Evolutionary conservation across 2,329 filamentous ascomycete genomes (phyloP), one percentile per base, ranked within the genome.

Genomic region (Aureobasidium sp.): DNA sequence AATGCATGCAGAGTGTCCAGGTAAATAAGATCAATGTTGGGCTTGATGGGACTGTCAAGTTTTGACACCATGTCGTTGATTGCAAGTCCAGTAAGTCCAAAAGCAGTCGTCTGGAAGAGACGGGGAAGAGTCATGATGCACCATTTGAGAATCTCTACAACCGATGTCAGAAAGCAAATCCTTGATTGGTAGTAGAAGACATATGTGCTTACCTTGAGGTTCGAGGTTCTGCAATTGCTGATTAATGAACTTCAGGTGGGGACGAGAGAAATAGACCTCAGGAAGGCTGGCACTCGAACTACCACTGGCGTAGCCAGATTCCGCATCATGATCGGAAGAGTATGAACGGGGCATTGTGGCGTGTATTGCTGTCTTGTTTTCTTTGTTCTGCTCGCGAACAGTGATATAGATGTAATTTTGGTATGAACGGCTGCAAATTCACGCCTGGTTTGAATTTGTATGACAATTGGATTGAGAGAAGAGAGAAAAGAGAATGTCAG

Each of bases 211-310:
- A 84, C 83, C 83, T 77, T 93, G 82, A 65, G 94, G 90, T 72
- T 92, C 86, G 75, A 97, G 89, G 72, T 87, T 84, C 75, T 94
- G 89, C 69, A 99, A 80, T 76, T 96, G 91, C 66, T 86, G 78
- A 81, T 99, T 99, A 74, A 99, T 83, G 76, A 93, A 93, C 70
- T 90, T 87, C 68, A 97, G 81, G 75, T 99, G 93, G 66, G 88
- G 84, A 74, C 88, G 88, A 67, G 90, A 93, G 79, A 99, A 91
- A 75, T 87, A 86, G 70, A 97, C 82, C 64, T 90, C 84, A 15
- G 92, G 89, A 24, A 93, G 81, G 67, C 79, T 79, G 59, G 80
- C 78, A 68, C 83, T 87, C 37, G 84, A 86, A 57, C 81, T 80
- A 46, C 83, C 87, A 76, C 77, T 89, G 71, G 86, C 90, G 79